A percentile compares a stretch with the other conserved stretches of the same genome.
These are phyloP conservation scores for Apiospora arundinis DNA, from an alignment of 2,329 filamentous ascomycete genomes.

Conservation along the genomic window DNA sequence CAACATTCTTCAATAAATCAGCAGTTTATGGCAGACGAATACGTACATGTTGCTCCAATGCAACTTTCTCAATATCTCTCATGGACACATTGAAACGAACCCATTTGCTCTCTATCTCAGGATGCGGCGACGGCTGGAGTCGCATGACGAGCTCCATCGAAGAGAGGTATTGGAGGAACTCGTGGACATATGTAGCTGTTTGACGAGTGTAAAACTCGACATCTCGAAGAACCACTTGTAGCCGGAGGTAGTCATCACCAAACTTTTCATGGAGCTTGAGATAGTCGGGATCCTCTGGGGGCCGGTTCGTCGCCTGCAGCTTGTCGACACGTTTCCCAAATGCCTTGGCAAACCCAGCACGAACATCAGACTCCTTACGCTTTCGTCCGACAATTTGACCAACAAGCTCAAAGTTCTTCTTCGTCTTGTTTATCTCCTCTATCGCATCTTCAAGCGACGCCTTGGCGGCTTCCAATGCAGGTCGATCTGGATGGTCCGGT, in stretches of 20 bases:
- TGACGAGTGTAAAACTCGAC: constrained; percentile 93
- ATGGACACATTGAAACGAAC: constrained; percentile 87
- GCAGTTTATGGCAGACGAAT: constrained; percentile 25
- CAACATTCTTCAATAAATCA: constrained; percentile 20
- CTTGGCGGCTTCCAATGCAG: constrained; percentile 62
- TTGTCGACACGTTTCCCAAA: constrained; percentile 91
- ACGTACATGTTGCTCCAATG: constrained; percentile 83
- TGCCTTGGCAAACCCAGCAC: constrained; percentile 83
- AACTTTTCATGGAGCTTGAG: constrained; percentile 84
- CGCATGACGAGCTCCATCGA: constrained; percentile 85
- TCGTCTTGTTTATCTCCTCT: constrained; percentile 91
- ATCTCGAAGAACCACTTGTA: constrained; percentile 91
- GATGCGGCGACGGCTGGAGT: constrained; percentile 72
- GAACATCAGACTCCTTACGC: constrained; percentile 87
- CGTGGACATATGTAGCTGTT: constrained; percentile 77
- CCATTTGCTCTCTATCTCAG: constrained; percentile 94
- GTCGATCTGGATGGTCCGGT: constrained; percentile 81
- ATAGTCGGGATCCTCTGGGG: constrained; percentile 83
- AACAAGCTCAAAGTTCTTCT: constrained; percentile 92
- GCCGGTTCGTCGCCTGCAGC: constrained; percentile 65
- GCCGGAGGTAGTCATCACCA: constrained; percentile 86
- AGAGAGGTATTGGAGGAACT: constrained; percentile 79
- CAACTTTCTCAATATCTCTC: constrained; percentile 82
- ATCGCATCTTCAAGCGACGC: constrained; percentile 68
- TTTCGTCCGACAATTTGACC: constrained; percentile 87